A percentile compares a stretch with the other conserved stretches of the same genome.
These are phyloP conservation scores for Bonia amplexicaulis DNA, from an alignment of 176 grass and related monocot genomes.

Conservation along the genomic window DNA sequence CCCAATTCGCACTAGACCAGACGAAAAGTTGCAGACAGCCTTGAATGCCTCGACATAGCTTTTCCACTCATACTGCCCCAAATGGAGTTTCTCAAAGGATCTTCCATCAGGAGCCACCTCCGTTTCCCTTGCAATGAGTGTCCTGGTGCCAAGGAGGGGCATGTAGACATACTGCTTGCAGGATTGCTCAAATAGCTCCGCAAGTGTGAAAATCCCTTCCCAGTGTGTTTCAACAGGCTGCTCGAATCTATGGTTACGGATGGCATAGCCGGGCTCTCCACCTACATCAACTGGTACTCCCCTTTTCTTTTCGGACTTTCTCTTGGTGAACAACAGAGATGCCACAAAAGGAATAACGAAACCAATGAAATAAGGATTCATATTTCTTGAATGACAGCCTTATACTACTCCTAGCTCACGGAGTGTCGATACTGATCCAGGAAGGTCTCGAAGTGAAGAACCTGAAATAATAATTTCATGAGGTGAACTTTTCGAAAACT, in stretches of 20 bases:
- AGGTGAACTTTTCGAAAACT: neutral
- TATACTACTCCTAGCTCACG: neutral
- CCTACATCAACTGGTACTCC: slow-evolving; percentile 56
- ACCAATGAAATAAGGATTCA: slow-evolving; percentile 76
- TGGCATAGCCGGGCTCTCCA: slow-evolving; percentile 50
- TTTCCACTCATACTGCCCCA: slow-evolving; percentile 83
- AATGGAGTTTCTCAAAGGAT: slow-evolving; percentile 88
- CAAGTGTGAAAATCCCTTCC: slow-evolving; percentile 78
- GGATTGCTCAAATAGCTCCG: slow-evolving; percentile 73
- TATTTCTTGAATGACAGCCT: slow-evolving; percentile 2
- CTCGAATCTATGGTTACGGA: slow-evolving; percentile 63
- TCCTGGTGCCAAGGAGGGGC: slow-evolving; percentile 76
- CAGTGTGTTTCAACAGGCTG: slow-evolving; percentile 57
- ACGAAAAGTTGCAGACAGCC: slow-evolving; percentile 68
- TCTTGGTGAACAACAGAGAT: slow-evolving; percentile 51
- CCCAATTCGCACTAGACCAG: slow-evolving; percentile 65
- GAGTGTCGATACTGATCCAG: neutral
- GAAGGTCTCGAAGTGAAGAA: neutral
- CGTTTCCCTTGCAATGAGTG: slow-evolving; percentile 58
- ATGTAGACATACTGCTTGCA: slow-evolving; percentile 60
- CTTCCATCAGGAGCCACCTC: slow-evolving; percentile 54
- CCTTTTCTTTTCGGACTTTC: slow-evolving; percentile 59
- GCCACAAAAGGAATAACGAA: slow-evolving; percentile 58
- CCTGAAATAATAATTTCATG: slow-evolving; percentile 13
- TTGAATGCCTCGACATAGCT: slow-evolving; percentile 74